These are phyloP conservation scores for Guyanaporus albipodus DNA, from an alignment of 768 basidiomycete species.

Conservation along the genomic window DNA sequence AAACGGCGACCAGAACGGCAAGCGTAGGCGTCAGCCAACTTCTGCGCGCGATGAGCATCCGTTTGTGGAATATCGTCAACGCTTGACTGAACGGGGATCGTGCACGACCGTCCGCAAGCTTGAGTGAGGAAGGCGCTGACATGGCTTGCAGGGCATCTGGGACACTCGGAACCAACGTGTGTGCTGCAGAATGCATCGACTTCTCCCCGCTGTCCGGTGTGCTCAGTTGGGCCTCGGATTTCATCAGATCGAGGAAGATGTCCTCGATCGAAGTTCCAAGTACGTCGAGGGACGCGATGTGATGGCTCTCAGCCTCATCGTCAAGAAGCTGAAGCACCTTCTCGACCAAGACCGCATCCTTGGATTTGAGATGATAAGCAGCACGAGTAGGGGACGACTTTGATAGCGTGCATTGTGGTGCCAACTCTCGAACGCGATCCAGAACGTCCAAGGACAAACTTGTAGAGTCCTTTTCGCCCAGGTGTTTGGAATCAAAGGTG, in stretches of 20 bases:
- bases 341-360: slow-evolving; percentile 52
- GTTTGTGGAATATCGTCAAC: slow-evolving; percentile 70
- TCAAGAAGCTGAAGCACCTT: slow-evolving; percentile 55
- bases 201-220: slow-evolving; percentile 27
- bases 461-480: slow-evolving; percentile 23
- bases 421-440: slow-evolving; percentile 39
- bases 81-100: slow-evolving; percentile 62
- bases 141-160: slow-evolving; percentile 1
- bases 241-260: slow-evolving; percentile 74
- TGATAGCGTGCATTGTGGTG: slow-evolving; percentile 43
- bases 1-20: slow-evolving; percentile 49
- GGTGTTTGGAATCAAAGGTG: slow-evolving; percentile 38
- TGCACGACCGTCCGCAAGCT: slow-evolving; percentile 44
- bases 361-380: slow-evolving; percentile 57
- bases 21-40: slow-evolving; percentile 68
- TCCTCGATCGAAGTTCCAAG: slow-evolving; percentile 77
- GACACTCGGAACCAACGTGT: neutral
- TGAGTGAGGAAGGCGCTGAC: slow-evolving; percentile 9
- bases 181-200: slow-evolving; percentile 12
- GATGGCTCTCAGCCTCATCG: slow-evolving; percentile 33
- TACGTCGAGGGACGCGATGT: slow-evolving; percentile 57
- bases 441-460: slow-evolving; percentile 32
- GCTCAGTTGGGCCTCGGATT: slow-evolving; percentile 22
- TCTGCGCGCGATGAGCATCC: slow-evolving; percentile 55
- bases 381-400: slow-evolving; percentile 41